Percentiles rank a stretch among this genome's conserved stretches.
phyloP scores from a whole-genome alignment of 345 rosid genomes.

The Pelargonium nanum region DNA sequence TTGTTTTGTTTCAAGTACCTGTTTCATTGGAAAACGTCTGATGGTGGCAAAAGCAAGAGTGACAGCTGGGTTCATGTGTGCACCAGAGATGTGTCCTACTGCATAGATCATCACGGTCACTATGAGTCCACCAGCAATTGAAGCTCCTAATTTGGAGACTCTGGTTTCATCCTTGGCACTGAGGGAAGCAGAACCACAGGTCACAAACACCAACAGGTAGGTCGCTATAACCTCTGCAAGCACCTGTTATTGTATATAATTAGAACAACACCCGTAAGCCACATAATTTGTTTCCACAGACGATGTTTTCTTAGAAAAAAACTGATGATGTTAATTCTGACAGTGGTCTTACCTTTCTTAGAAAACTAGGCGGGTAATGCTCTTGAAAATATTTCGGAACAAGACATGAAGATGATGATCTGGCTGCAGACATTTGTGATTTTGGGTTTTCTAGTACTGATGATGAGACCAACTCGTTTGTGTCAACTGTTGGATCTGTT shows the following conservation, averaged over 20 bases:
- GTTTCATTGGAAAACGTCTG: constrained; percentile 45
- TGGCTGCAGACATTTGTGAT: background rate
- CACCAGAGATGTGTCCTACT: constrained; percentile 67
- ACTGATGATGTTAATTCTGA: background rate
- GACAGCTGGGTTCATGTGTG: constrained; percentile 73
- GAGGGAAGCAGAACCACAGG: constrained; percentile 40
- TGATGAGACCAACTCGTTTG: constrained; percentile 5
- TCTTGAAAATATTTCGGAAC: constrained; percentile 8
- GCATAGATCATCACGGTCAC: constrained; percentile 65
- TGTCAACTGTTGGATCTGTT: constrained; percentile 1
- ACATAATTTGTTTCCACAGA: background rate
- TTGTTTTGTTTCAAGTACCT: too few relatives aligned
- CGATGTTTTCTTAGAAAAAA: background rate
- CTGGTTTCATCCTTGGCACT: constrained; percentile 23
- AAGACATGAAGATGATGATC: background rate
- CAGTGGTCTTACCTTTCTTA: constrained; percentile 25
- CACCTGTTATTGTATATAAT: constrained; percentile 20
- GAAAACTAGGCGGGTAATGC: constrained; percentile 31
- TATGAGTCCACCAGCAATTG: constrained; percentile 50
- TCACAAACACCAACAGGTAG: constrained; percentile 46
- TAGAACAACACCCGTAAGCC: too few relatives aligned
- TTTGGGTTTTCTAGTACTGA: constrained; percentile 3
- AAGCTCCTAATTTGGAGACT: constrained; percentile 43
- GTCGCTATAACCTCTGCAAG: constrained; percentile 51
- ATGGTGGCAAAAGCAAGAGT: constrained; percentile 48